These are phyloP conservation scores for Aschersonia sp. DNA, from an alignment of 2,329 filamentous ascomycete genomes.

Conservation along the genomic window DNA sequence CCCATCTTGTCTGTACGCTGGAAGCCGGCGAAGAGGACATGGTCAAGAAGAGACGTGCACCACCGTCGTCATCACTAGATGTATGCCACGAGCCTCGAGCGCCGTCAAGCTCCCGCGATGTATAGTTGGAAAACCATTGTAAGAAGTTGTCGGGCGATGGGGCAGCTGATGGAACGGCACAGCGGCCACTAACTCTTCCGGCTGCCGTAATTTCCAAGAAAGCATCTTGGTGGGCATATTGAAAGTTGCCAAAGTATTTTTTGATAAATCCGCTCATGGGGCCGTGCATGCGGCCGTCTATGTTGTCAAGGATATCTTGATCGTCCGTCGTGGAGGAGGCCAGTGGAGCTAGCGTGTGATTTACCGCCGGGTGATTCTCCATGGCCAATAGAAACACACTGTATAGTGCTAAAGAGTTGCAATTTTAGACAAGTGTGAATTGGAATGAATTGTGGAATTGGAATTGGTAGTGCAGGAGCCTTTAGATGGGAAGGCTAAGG, in stretches of 20 bases:
- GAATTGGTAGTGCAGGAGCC: no score
- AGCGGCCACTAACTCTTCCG: neutral
- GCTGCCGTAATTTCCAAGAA: slow-evolving; percentile 2
- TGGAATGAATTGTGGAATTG: no score
- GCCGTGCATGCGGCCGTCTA: slow-evolving; percentile 7
- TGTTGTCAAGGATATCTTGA: neutral
- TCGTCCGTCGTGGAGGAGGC: neutral
- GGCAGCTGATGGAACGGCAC: neutral
- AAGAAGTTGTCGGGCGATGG: slow-evolving; percentile 2
- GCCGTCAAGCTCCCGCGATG: slow-evolving; percentile 3
- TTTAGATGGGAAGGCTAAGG: no score
- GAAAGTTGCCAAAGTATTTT: slow-evolving; percentile 6
- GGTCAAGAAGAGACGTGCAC: neutral
- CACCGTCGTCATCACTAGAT: neutral
- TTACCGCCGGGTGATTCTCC: neutral
- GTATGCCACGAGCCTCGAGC: slow-evolving; percentile 6
- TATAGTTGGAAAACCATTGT: slow-evolving; percentile 6
- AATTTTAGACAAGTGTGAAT: no score
- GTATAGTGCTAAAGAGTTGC: no score
- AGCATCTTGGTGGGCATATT: slow-evolving; percentile 4
- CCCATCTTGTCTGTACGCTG: slow-evolving; percentile 3
- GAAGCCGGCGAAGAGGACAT: slow-evolving; percentile 1
- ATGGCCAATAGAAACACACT: neutral
- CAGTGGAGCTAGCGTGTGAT: neutral
- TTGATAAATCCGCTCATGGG: slow-evolving; percentile 7